These are phyloP conservation scores for Juglanconis juglandina DNA, from an alignment of 2,329 filamentous ascomycete species.

Conservation along the genomic window DNA sequence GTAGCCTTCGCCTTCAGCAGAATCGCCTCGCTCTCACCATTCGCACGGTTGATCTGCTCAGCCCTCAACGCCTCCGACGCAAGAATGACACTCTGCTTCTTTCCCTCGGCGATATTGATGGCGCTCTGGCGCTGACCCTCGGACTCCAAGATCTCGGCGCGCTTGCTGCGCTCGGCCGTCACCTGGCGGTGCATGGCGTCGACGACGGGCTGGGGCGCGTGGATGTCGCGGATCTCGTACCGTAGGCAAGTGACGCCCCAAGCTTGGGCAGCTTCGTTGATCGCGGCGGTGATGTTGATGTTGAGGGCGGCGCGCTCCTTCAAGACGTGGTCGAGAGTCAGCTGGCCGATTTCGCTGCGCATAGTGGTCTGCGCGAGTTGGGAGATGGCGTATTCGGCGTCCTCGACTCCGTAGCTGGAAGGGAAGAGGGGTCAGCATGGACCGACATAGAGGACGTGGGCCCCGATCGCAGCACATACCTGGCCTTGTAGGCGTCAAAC, in stretches of 20 bases:
- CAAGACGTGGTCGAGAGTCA: conserved; percentile 93
- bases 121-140: conserved; percentile 95
- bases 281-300: conserved; percentile 96
- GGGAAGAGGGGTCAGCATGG: neutral
- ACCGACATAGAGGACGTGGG: neutral
- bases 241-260: conserved; percentile 96
- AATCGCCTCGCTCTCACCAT: conserved; percentile 93
- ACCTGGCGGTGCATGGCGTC: conserved; percentile 98
- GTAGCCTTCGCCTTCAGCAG: conserved; percentile 81
- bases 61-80: conserved; percentile 87
- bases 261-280: conserved; percentile 94
- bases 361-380: conserved; percentile 98
- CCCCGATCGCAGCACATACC: conserved; percentile 46
- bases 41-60: conserved; percentile 89
- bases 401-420: conserved; percentile 88
- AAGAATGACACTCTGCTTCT: conserved; percentile 94
- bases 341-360: conserved; percentile 95
- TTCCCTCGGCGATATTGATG: conserved; percentile 97
- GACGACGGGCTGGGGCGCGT: conserved; percentile 88
- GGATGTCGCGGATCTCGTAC: conserved; percentile 98
- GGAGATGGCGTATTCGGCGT: conserved; percentile 97
- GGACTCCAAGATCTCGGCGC: conserved; percentile 94
- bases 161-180: conserved; percentile 93
- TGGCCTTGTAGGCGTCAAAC: conserved; percentile 97
- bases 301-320: conserved; percentile 96